Evolutionary conservation across 2,329 filamentous ascomycete genomes (phyloP).

Genomic region (Cytospora leucostoma): DNA sequence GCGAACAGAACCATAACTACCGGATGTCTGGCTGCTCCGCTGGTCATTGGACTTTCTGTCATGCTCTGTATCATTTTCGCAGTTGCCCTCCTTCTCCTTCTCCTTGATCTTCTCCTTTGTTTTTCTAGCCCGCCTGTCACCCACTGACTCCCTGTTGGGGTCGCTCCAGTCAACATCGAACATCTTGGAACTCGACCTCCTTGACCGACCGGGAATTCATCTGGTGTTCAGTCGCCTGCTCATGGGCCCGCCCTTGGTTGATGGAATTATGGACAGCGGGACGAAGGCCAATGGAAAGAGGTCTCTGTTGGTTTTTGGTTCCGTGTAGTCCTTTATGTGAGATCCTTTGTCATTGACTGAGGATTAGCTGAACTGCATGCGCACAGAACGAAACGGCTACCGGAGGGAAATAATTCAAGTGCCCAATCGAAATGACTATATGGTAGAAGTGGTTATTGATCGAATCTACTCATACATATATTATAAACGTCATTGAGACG

Average conservation of each 20-base stretch:
- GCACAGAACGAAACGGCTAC: neutral
- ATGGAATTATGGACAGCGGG: neutral
- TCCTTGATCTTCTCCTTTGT: slow-evolving; percentile 42
- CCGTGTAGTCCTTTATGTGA: neutral
- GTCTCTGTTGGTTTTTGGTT: neutral
- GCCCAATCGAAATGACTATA: neutral
- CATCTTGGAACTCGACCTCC: slow-evolving; percentile 42
- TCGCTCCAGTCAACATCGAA: slow-evolving; percentile 63
- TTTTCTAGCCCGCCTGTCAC: slow-evolving; percentile 54
- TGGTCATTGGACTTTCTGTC: slow-evolving; percentile 34
- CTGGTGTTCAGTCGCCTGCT: neutral
- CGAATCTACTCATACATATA: neutral
- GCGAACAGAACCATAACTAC: slow-evolving; percentile 43
- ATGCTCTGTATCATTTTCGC: slow-evolving; percentile 25
- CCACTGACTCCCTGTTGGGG: slow-evolving; percentile 52
- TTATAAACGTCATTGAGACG: too few relatives aligned
- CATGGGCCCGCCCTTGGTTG: neutral
- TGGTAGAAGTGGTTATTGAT: neutral
- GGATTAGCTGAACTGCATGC: neutral
- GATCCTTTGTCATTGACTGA: neutral
- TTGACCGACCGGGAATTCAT: slow-evolving; percentile 20
- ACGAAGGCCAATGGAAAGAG: neutral
- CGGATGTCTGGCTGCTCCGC: slow-evolving; percentile 32
- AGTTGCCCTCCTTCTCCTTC: slow-evolving; percentile 36
- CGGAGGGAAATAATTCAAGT: neutral